Conservation (phyloP, 2,329 filamentous ascomycete genomes). For the Dothidotthia symphoricarpi region DNA sequence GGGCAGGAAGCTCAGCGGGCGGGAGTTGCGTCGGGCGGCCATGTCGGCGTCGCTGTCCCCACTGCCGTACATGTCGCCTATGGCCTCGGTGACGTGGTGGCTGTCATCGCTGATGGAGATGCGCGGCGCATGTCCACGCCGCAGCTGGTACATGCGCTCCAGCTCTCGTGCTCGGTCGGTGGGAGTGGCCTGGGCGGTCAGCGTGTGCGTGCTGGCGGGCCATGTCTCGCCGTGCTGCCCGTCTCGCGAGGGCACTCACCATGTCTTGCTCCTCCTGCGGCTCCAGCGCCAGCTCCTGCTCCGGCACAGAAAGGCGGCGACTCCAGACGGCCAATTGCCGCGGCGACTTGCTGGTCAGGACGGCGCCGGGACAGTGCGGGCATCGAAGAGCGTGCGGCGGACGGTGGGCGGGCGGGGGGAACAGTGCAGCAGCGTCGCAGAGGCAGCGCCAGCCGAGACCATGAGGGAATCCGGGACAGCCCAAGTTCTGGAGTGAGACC, state of each 20-base stretch:
- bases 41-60: constrained; percentile 65
- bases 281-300: constrained; percentile 3
- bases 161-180: constrained; percentile 47
- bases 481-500: no score
- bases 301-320: constrained; percentile 17
- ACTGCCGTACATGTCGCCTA: constrained; percentile 84
- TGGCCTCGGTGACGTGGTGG: constrained; percentile 92
- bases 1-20: constrained; percentile 73
- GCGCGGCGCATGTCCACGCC: constrained; percentile 59
- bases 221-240: neutral
- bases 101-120: constrained; percentile 79
- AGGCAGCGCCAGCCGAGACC: no score
- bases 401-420: constrained; percentile 4
- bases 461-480: no score
- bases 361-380: constrained; percentile 7
- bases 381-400: constrained; percentile 11
- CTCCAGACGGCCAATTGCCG: constrained; percentile 15
- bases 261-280: no score
- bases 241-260: neutral
- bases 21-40: constrained; percentile 53
- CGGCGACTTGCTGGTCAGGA: constrained; percentile 16
- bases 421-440: constrained; percentile 9
- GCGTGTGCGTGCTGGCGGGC: constrained; percentile 11
- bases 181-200: constrained; percentile 27
- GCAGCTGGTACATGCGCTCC: constrained; percentile 51